Evolutionary conservation across 305 asterid species (phyloP).

Genomic region (Stenogyne calaminthoides): DNA sequence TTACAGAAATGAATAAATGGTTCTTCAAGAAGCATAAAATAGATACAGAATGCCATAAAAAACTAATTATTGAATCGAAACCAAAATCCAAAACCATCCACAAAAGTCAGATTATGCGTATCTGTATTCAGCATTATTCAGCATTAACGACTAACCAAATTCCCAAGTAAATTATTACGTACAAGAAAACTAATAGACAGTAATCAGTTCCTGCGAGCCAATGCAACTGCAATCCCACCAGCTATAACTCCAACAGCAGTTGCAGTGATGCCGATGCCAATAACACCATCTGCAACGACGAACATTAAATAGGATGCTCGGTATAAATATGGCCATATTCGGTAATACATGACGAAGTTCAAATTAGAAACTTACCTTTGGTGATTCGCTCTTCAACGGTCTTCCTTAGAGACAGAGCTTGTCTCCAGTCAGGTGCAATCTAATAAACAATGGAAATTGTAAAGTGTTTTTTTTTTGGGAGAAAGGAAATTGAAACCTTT

Average conservation of each 20-base stretch:
- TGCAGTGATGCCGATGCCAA: conserved; percentile 68
- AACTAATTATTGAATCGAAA: not conserved
- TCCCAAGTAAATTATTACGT: conserved; percentile 22
- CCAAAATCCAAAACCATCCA: not conserved
- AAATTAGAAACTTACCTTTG: conserved; percentile 45
- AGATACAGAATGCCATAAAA: not conserved
- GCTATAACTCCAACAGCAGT: conserved; percentile 56
- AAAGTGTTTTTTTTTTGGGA: not conserved
- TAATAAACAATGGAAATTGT: conserved; percentile 12
- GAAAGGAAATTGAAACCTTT: not conserved
- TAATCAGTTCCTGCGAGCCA: conserved; percentile 51
- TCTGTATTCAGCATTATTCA: not conserved
- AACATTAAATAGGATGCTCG: conserved; percentile 8
- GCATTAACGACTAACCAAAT: not conserved
- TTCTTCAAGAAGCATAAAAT: not conserved
- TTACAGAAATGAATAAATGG: not conserved
- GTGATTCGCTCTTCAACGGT: conserved; percentile 61
- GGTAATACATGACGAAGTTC: not conserved
- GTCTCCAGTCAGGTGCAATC: conserved; percentile 86
- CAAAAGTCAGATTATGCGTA: not conserved
- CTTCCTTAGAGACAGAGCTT: conserved; percentile 67
- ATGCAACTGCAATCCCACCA: conserved; percentile 62
- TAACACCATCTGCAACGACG: conserved; percentile 62
- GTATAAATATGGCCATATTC: not conserved
- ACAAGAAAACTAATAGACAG: not conserved